Base-by-base conservation (phyloP, 306 rosid species). In the Glycyrrhiza uralensis region DNA sequence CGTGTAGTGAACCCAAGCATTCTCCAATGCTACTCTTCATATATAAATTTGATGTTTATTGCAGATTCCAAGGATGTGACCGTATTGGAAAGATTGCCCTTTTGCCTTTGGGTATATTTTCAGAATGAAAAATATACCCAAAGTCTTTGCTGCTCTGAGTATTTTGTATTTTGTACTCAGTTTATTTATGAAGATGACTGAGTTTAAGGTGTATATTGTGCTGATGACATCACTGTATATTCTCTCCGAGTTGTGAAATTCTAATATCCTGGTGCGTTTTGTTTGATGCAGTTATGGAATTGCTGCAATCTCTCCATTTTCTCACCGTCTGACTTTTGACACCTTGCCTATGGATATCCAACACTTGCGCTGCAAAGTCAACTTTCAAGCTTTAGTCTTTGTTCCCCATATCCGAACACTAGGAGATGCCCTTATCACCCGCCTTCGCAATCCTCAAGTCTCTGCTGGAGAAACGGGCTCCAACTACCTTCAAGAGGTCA, bases 231-330 rank as follows among this genome's bases (percentile, higher is more conserved):
- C 13, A 33, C 30, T 10, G 29, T 42, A 9, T 60, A 18, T 5
- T 58, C 71, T 50, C 32, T 58, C 20, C 4, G 47, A 49, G 44
- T 6, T 30, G 20, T 54, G 49, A 70, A 20, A 51, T 59, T 84
- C 13, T 76, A 42, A 79, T 55, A 42, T 51, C 20, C 10, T 18
- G 10, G 69, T 66, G 15, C 50, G 36, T 41, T 72, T 32, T 73
- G 3, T 66, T 26, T 80, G 79, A 44, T 82, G 64, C 89, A 94
- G 99, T 79, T 88, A 88, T 75, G 93, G 92, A 42, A 76, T 94
- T 67, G 96, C 97, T 86, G 99, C 97, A 19, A 85, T 94, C 39
- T 80, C 99, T 41, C 99, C 99, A 17, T 94, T 94, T 79, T 91
- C 99, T 71, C 99, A 94, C 69, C 99, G 99, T 20, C 81, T 94